phyloP scores from a whole-genome alignment of 78 protist genomes.

The slime mould (Dictyostelium discoideum) region DNA sequence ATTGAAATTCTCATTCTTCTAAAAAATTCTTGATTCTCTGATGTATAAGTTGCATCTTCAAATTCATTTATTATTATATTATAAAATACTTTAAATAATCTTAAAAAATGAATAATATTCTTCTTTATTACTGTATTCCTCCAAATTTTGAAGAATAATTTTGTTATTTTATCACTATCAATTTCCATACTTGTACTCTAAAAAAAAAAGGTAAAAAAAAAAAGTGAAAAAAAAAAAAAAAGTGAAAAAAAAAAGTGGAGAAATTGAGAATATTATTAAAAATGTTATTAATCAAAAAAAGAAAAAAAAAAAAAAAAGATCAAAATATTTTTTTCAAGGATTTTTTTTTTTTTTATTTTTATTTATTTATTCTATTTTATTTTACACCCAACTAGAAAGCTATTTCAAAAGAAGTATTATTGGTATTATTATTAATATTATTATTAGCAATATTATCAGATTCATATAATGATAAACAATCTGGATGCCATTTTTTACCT shows the following conservation, averaged over 20 bases:
- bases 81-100: neutral
- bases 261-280: neutral
- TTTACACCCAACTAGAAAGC: neutral
- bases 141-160: neutral
- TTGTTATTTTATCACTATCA: neutral
- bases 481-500: conserved; percentile 73
- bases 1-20: neutral
- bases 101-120: too few species aligned
- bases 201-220: neutral
- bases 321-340: neutral
- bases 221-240: neutral
- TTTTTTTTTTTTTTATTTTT: too few species aligned
- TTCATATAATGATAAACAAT: conserved; percentile 30
- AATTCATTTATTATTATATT: neutral
- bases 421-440: neutral
- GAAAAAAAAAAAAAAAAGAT: too few species aligned
- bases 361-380: too few species aligned
- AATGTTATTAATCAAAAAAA: too few species aligned
- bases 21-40: neutral
- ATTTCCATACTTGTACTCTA: neutral
- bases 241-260: neutral
- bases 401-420: neutral
- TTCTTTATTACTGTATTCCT: neutral
- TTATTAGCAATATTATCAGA: neutral
- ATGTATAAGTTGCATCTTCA: neutral